phyloP scores from a whole-genome alignment of 116 monocot species.

The Phalaenopsis hybrid region DNA sequence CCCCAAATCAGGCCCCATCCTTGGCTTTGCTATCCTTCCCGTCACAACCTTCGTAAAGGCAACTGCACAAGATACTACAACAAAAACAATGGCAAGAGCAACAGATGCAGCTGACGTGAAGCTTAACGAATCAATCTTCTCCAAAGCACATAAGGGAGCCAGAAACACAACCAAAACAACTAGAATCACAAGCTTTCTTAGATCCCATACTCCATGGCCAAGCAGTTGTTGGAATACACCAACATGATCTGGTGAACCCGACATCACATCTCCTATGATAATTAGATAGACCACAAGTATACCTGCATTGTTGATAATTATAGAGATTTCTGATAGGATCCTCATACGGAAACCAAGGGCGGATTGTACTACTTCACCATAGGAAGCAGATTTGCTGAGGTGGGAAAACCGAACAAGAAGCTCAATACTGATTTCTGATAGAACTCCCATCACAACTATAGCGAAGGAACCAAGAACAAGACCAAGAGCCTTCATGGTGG shows the following conservation, averaged over 20 bases:
- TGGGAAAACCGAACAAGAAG: conserved; percentile 65
- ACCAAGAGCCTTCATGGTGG: conserved; percentile 83
- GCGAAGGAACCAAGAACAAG: conserved; percentile 35
- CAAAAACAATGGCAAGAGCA: conserved; percentile 77
- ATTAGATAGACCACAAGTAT: conserved; percentile 76
- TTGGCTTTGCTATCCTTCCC: conserved; percentile 39
- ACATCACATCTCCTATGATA: conserved; percentile 90
- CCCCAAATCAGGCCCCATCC: conserved; percentile 71
- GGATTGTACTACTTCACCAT: conserved; percentile 65
- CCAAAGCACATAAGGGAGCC: conserved; percentile 68
- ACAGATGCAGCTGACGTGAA: conserved; percentile 72
- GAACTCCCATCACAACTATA: conserved; percentile 55
- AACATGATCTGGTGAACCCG: conserved; percentile 56
- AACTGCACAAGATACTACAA: conserved; percentile 57
- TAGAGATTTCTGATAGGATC: conserved; percentile 62
- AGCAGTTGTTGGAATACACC: conserved; percentile 77
- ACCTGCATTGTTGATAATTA: conserved; percentile 79
- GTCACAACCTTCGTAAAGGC: conserved; percentile 48
- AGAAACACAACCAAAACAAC: conserved; percentile 47
- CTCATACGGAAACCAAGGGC: conserved; percentile 50
- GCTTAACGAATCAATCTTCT: conserved; percentile 78
- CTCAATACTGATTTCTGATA: conserved; percentile 82
- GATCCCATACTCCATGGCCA: conserved; percentile 57
- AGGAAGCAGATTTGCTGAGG: conserved; percentile 52
- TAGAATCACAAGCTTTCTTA: conserved; percentile 58